A percentile compares a stretch with the other conserved stretches of the same genome.
Conservation (phyloP, 2,329 filamentous ascomycete species). For the Exutisphaerella laricina region DNA sequence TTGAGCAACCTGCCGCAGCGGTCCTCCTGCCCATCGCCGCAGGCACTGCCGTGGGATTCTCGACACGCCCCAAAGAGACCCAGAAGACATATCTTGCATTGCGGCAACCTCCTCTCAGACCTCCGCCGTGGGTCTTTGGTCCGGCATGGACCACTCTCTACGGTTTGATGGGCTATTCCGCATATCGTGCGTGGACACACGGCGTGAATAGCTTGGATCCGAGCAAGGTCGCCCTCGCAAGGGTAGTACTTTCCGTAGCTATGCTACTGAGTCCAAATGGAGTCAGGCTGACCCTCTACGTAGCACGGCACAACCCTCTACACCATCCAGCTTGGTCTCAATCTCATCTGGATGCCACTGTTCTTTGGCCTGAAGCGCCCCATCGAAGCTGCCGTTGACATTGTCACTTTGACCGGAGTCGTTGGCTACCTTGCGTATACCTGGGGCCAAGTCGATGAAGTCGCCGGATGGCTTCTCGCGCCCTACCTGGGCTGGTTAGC, state of each 20-base stretch:
- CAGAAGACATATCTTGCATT: constrained; percentile 59
- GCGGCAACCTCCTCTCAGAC: constrained; percentile 58
- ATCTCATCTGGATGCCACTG: constrained; percentile 84
- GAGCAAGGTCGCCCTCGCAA: constrained; percentile 53
- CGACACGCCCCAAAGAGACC: constrained; percentile 54
- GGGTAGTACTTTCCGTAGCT: constrained; percentile 35
- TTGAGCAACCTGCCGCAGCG: constrained; percentile 65
- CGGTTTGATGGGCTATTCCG: constrained; percentile 78
- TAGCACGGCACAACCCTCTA: constrained; percentile 69
- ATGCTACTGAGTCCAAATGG: background rate
- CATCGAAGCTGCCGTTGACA: constrained; percentile 67
- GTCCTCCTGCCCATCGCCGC: constrained; percentile 69
- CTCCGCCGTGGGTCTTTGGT: constrained; percentile 54
- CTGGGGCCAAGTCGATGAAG: constrained; percentile 68
- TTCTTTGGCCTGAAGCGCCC: constrained; percentile 78
- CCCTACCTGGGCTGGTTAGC: constrained; percentile 83
- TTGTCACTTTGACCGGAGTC: constrained; percentile 64
- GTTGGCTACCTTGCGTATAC: constrained; percentile 69
- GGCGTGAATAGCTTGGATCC: constrained; percentile 56
- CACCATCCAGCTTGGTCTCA: constrained; percentile 77
- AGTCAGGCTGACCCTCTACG: constrained; percentile 3
- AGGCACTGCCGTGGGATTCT: constrained; percentile 68
- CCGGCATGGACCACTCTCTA: constrained; percentile 57
- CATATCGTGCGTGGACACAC: constrained; percentile 66
- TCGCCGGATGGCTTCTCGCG: constrained; percentile 66